Evolutionary conservation across 148 eudicot species (phyloP), one percentile per base, ranked within the genome.

Genomic region (Camellia lanceoleosa): DNA sequence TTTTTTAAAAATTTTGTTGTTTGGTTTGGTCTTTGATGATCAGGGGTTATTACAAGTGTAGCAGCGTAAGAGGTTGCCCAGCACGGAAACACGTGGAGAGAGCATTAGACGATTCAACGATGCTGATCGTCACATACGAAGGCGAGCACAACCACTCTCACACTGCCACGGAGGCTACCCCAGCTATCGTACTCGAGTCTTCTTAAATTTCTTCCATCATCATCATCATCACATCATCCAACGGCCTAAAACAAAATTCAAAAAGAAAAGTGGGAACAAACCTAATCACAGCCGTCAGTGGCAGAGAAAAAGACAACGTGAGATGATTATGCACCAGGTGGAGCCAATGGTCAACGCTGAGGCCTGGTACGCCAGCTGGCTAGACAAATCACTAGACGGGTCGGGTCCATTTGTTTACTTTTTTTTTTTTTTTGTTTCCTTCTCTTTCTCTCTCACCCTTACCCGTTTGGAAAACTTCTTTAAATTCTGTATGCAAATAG

Each of bases 41-140:
- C 89, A 94, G 98, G 87, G 97, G 98, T 3, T 95, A 95, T 80
- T 95, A 95, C 92, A 95, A 92, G 79, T 95, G 98, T 66, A 95
- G 98, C 72, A 93, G 98, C 85, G 92, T 93, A 10, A 81, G 96
- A 69, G 94, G 96, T 5, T 95, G 98, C 76, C 96, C 97, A 49
- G 98, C 97, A 3, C 87, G 98, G 5, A 95, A 95, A 76, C 98
- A 93, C 64, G 98, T 95, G 60, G 98, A 95, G 68, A 55, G 92
- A 58, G 94, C 97, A 1, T 77, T 88, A 12, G 98, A 95, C 54
- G 98, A 95, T 83, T 81, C 98, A 49, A 71, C 90, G 20, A 90
- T 95, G 94, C 83, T 95, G 54, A 90, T 90, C 18, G 98, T 95
- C 15, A 95, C 98, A 0, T 95, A 95, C 82, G 98, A 95, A 78